Conservation (phyloP, 2,329 filamentous ascomycete genomes). For the Lecanicillium sp. region DNA sequence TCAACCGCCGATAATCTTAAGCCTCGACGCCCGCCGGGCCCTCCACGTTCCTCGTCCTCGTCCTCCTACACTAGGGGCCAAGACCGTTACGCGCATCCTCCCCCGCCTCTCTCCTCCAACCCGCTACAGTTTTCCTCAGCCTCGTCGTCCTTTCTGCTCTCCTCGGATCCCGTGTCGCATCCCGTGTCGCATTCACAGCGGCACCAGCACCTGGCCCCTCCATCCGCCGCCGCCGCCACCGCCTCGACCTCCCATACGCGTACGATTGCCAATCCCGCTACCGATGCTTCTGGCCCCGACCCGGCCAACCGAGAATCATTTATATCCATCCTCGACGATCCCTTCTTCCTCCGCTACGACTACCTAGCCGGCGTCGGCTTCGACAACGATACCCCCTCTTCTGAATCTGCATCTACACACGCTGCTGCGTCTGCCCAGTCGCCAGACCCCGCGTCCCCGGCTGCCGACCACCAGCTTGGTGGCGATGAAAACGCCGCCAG, state of each 20-base stretch:
- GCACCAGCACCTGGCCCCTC: background rate
- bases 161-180: background rate
- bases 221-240: slow-evolving; percentile 10
- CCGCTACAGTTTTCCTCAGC: slow-evolving; percentile 12
- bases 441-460: background rate
- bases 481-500: slow-evolving; percentile 35
- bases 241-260: slow-evolving; percentile 15
- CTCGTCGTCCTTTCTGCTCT: slow-evolving; percentile 12
- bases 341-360: slow-evolving; percentile 45
- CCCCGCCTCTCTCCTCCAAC: slow-evolving; percentile 9
- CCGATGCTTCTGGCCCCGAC: slow-evolving; percentile 19
- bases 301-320: slow-evolving; percentile 40
- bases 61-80: slow-evolving; percentile 18
- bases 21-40: slow-evolving; percentile 16
- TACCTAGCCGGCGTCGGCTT: slow-evolving; percentile 25
- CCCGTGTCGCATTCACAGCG: background rate
- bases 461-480: slow-evolving; percentile 15
- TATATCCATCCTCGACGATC: slow-evolving; percentile 49
- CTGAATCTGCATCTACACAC: background rate
- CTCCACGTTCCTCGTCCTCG: slow-evolving; percentile 21
- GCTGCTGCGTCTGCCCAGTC: background rate
- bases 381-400: slow-evolving; percentile 22
- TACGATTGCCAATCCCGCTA: slow-evolving; percentile 8
- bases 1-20: slow-evolving; percentile 8
- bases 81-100: background rate